A percentile compares a stretch with the other conserved stretches of the same genome.
Evolutionary conservation across 495 filamentous ascomycete species (phyloP).

Genomic region (Penicillium robsamsonii): DNA sequence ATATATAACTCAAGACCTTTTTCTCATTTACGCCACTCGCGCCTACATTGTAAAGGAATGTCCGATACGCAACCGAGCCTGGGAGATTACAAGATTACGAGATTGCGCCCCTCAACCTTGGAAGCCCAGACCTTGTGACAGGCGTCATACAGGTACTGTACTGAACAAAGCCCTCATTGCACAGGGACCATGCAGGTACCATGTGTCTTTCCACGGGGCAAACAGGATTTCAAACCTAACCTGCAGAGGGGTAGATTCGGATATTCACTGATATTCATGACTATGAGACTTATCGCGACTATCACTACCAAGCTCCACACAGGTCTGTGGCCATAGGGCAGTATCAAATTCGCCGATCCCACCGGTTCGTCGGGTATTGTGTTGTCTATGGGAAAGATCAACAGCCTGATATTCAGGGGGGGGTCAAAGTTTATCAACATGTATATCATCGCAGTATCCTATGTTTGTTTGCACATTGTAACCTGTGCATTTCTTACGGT

Average conservation of each 20-base stretch:
- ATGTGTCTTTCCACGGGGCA: conserved; percentile 6
- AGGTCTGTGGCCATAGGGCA: conserved; percentile 10
- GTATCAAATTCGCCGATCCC: conserved; percentile 21
- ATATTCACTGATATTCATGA: conserved; percentile 8
- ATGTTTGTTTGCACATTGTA: neutral
- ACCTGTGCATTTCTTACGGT: neutral
- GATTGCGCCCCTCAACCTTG: neutral
- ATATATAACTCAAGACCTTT: neutral
- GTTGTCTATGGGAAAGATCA: conserved; percentile 20
- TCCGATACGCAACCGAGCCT: neutral
- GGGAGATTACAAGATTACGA: neutral
- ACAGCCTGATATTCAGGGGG: conserved; percentile 26
- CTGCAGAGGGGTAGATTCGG: conserved; percentile 5
- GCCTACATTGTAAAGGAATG: neutral
- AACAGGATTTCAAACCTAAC: neutral
- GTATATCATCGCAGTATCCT: neutral
- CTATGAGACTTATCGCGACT: neutral
- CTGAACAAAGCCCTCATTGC: neutral
- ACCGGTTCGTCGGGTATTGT: conserved; percentile 16
- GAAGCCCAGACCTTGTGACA: neutral
- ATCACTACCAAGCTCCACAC: conserved; percentile 5
- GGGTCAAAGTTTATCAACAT: conserved; percentile 9
- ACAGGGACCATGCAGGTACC: conserved; percentile 2
- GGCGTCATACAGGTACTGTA: neutral
- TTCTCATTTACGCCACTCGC: neutral